Evolutionary conservation across 352 stramenopile genomes (phyloP).

Genomic region (Phytopythium montanum): DNA sequence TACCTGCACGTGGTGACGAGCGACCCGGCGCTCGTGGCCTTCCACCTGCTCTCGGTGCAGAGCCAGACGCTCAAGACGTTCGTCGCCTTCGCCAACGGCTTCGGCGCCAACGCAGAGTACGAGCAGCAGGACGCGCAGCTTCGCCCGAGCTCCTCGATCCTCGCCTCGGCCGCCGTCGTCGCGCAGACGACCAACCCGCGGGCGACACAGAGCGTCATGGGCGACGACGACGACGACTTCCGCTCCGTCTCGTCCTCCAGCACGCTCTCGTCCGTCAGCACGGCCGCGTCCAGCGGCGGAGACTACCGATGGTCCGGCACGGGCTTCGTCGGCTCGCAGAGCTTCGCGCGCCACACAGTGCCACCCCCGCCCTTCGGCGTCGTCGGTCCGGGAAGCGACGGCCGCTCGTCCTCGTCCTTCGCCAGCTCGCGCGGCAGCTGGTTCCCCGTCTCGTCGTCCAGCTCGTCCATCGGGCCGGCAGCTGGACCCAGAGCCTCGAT

Average conservation of each 20-base stretch:
- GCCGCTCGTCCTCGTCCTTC: slow-evolving; percentile 12
- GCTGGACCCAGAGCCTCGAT: slow-evolving; percentile 3
- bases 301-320: slow-evolving; percentile 84
- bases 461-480: slow-evolving; percentile 18
- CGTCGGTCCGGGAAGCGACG: slow-evolving; percentile 25
- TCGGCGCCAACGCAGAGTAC: slow-evolving; percentile 71
- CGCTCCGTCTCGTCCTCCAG: slow-evolving; percentile 64
- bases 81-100: slow-evolving; percentile 68
- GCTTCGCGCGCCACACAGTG: slow-evolving; percentile 44
- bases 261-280: slow-evolving; percentile 58
- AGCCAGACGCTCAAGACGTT: slow-evolving; percentile 82
- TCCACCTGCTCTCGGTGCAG: slow-evolving; percentile 64
- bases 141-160: slow-evolving; percentile 59
- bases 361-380: slow-evolving; percentile 17
- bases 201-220: slow-evolving; percentile 63
- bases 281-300: slow-evolving; percentile 28
- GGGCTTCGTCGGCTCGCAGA: slow-evolving; percentile 65
- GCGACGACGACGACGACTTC: slow-evolving; percentile 78
- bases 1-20: slow-evolving; percentile 63
- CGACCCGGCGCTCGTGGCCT: slow-evolving; percentile 66
- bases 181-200: slow-evolving; percentile 25
- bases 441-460: slow-evolving; percentile 38
- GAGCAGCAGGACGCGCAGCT: slow-evolving; percentile 52
- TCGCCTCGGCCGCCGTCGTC: slow-evolving; percentile 41
- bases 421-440: slow-evolving; percentile 45